phyloP scores from a whole-genome alignment of 1,139 yeast species.

The Lodderomyces parapsilosis region DNA sequence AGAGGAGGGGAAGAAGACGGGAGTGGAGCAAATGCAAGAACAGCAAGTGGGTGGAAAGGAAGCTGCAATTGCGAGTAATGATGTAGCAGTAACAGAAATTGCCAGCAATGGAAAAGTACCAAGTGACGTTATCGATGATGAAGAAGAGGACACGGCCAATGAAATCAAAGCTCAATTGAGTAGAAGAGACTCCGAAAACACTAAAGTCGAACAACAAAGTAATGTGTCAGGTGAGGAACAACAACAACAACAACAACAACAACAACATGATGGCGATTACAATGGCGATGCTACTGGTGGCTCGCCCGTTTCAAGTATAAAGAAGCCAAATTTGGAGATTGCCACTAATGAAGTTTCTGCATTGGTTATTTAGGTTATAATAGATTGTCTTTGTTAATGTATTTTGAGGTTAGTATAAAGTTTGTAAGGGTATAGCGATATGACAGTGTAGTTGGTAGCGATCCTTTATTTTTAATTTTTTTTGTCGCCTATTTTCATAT shows the following conservation, averaged over 20 bases:
- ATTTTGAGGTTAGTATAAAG: not conserved
- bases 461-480: not conserved
- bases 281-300: constrained; percentile 3
- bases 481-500: not conserved
- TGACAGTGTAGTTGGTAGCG: constrained; percentile 1
- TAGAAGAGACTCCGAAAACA: not conserved
- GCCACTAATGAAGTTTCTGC: constrained; percentile 3
- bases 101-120: not conserved
- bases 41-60: constrained; percentile 4
- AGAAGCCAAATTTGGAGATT: constrained; percentile 7
- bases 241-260: no score
- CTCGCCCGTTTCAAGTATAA: constrained; percentile 2
- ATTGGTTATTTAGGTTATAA: constrained; percentile 3
- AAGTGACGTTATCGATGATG: not conserved
- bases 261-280: no score
- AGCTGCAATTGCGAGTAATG: not conserved
- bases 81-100: not conserved
- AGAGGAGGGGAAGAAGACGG: not conserved
- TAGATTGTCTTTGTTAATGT: not conserved
- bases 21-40: not conserved
- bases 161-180: not conserved
- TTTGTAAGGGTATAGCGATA: no score
- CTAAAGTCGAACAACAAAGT: constrained; percentile 3
- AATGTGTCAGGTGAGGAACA: constrained; percentile 2
- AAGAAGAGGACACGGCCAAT: not conserved